Conservation (phyloP, 345 rosid genomes). For the Carallia pectinifolia region DNA sequence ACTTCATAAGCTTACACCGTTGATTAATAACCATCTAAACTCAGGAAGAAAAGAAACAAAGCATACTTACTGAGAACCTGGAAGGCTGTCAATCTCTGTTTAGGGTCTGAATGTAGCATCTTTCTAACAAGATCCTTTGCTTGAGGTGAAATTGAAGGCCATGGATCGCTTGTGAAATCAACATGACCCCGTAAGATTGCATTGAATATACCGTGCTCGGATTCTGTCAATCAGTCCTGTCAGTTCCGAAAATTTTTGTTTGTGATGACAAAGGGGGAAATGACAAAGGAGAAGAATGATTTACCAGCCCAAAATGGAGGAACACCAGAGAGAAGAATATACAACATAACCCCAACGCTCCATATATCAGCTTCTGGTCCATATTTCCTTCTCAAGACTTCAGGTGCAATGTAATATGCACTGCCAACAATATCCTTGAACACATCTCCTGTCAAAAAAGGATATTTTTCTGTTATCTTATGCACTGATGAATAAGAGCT, state of each 20-base stretch:
- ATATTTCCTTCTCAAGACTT: slow-evolving; percentile 81
- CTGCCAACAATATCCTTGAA: slow-evolving; percentile 73
- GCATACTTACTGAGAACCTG: slow-evolving; percentile 73
- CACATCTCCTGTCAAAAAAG: slow-evolving; percentile 47
- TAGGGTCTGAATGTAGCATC: slow-evolving; percentile 91
- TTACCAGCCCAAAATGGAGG: slow-evolving; percentile 98
- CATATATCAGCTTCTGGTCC: slow-evolving; percentile 81
- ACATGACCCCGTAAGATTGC: slow-evolving; percentile 74
- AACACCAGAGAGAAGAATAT: slow-evolving; percentile 81
- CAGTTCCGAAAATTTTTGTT: not conserved
- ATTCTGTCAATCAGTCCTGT: slow-evolving; percentile 42
- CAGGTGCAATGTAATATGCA: slow-evolving; percentile 94
- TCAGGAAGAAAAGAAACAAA: not conserved
- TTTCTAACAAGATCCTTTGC: slow-evolving; percentile 91
- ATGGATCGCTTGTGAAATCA: slow-evolving; percentile 85
- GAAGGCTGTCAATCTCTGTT: slow-evolving; percentile 75
- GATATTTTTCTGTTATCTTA: not conserved
- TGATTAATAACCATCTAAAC: not conserved
- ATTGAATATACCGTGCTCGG: slow-evolving; percentile 93
- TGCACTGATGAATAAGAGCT: too few species aligned
- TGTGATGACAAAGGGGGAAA: not conserved
- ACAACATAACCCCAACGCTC: slow-evolving; percentile 81
- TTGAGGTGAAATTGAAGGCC: slow-evolving; percentile 85
- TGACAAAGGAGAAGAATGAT: not conserved
- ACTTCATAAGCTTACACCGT: not conserved